Evolutionary conservation across 257 asterid species (phyloP).

Genomic region (Solanum megistacrolobum): DNA sequence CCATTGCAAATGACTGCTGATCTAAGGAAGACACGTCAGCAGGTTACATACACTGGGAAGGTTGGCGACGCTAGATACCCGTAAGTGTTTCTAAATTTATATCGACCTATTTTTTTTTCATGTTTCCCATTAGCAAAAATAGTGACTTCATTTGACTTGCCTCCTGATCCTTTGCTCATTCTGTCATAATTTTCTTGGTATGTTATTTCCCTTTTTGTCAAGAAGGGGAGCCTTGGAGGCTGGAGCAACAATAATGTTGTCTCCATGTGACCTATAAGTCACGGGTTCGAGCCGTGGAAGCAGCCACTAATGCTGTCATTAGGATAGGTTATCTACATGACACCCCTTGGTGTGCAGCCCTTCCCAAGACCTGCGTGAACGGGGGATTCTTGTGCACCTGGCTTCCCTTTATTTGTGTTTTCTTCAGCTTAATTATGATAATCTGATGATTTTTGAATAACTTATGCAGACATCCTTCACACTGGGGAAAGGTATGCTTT

Average conservation of each 20-base stretch:
- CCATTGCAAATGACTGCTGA: slow-evolving; percentile 77
- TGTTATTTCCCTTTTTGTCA: background rate
- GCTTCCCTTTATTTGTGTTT: background rate
- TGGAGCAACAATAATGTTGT: background rate
- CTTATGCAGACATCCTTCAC: slow-evolving; percentile 79
- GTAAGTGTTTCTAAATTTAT: slow-evolving; percentile 36
- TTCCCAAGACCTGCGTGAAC: background rate
- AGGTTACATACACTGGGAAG: slow-evolving; percentile 84
- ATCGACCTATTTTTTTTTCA: background rate
- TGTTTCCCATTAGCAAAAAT: background rate
- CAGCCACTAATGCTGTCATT: background rate
- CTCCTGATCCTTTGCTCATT: background rate
- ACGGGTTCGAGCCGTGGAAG: background rate
- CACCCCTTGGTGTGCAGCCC: background rate
- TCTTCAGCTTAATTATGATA: background rate
- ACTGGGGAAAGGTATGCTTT: slow-evolving; percentile 93
- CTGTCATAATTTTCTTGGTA: background rate
- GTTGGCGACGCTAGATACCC: slow-evolving; percentile 97
- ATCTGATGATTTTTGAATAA: slow-evolving; percentile 11
- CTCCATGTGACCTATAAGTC: background rate
- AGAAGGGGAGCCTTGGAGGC: background rate
- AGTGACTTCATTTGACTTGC: background rate
- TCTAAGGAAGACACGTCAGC: slow-evolving; percentile 92
- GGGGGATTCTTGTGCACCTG: background rate
- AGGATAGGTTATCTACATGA: background rate